Evolutionary conservation across 1,284 basidiomycete genomes (phyloP).

Genomic region (Pulchroboletus neoregius): DNA sequence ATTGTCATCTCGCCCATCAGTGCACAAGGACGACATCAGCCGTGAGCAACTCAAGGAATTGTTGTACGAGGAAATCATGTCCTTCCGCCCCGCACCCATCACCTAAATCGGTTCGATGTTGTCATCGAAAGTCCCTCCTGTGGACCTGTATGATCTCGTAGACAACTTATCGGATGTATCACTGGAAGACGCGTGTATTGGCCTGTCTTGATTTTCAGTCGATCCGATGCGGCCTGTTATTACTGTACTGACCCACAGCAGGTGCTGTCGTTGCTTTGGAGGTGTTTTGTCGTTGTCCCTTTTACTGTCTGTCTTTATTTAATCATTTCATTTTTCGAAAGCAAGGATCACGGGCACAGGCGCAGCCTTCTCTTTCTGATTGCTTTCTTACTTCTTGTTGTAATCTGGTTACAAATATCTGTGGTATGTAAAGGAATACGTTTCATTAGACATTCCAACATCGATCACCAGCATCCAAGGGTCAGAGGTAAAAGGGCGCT

Average conservation of each 20-base stretch:
- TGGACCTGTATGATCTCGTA: slow-evolving; percentile 9
- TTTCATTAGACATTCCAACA: slow-evolving; percentile 1
- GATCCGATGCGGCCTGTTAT: not conserved
- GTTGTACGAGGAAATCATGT: slow-evolving; percentile 72
- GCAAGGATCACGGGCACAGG: slow-evolving; percentile 3
- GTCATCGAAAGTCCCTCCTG: not conserved
- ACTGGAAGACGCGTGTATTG: slow-evolving; percentile 5
- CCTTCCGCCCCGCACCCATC: slow-evolving; percentile 68
- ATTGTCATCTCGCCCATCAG: slow-evolving; percentile 36
- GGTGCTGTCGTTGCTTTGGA: not conserved
- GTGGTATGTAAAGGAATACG: slow-evolving; percentile 7
- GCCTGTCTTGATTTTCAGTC: slow-evolving; percentile 3
- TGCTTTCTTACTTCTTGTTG: slow-evolving; percentile 3
- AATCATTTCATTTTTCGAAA: not conserved
- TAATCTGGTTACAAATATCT: slow-evolving; percentile 11
- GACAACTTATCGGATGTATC: slow-evolving; percentile 10
- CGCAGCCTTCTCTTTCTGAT: not conserved
- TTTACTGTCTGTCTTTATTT: slow-evolving; percentile 3
- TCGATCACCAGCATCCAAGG: not conserved
- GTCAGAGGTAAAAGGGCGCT: not conserved
- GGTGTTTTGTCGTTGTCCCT: not conserved
- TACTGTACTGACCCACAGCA: not conserved
- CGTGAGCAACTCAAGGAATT: slow-evolving; percentile 74
- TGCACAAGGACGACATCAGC: slow-evolving; percentile 91
- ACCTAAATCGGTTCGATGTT: slow-evolving; percentile 28